These are phyloP conservation scores for Hypoxylon perforatum DNA, from an alignment of 495 filamentous ascomycete species.

Conservation along the genomic window DNA sequence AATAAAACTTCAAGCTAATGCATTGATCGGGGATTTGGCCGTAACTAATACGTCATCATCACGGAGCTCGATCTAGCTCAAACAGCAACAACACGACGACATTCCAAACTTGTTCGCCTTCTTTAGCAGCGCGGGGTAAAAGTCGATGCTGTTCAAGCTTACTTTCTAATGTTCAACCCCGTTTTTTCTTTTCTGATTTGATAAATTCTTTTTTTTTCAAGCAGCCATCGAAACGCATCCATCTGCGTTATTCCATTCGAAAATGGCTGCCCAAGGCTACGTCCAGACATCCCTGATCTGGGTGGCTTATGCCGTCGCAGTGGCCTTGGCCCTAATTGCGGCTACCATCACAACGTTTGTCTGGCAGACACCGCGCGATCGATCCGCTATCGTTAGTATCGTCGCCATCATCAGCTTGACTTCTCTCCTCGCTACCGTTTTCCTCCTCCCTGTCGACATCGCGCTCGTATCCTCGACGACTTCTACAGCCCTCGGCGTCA, in stretches of 20 bases:
- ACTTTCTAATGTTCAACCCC: conserved; percentile 8
- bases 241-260: conserved; percentile 48
- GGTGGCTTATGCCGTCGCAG: conserved; percentile 86
- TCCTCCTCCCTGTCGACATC: conserved; percentile 94
- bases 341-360: conserved; percentile 83
- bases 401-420: conserved; percentile 89
- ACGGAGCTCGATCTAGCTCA: conserved; percentile 21
- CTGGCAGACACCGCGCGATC: conserved; percentile 89
- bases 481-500: conserved; percentile 76
- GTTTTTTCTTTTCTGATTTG: conserved; percentile 15
- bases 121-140: conserved; percentile 36
- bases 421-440: conserved; percentile 87
- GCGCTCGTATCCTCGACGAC: conserved; percentile 92
- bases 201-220: not conserved
- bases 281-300: conserved; percentile 89
- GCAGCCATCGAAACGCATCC: conserved; percentile 49
- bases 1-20: not conserved
- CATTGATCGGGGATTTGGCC: not conserved
- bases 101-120: conserved; percentile 27
- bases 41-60: conserved; percentile 40
- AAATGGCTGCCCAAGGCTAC: conserved; percentile 70
- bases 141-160: conserved; percentile 19
- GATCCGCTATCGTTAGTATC: conserved; percentile 79
- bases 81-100: conserved; percentile 32
- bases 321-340: conserved; percentile 74